Percentiles rank a stretch among this genome's conserved stretches.
These are phyloP conservation scores for Avicennia marina DNA, from an alignment of 257 asterid species.

Conservation along the genomic window DNA sequence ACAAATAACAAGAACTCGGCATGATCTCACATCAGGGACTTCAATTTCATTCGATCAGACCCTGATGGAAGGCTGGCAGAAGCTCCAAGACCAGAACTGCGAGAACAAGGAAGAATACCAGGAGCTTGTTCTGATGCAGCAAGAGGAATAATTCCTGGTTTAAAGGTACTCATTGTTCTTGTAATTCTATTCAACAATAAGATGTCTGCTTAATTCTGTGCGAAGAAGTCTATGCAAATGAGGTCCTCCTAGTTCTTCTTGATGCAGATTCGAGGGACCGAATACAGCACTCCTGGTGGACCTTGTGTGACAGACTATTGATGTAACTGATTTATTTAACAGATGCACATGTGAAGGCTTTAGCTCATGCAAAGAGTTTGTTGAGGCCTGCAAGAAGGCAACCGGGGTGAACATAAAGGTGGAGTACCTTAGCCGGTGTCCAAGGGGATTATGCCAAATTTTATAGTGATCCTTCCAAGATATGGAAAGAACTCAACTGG, in stretches of 20 bases:
- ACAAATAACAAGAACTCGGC: not conserved
- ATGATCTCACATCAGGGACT: slow-evolving; percentile 46
- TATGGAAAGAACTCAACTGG: slow-evolving; percentile 65
- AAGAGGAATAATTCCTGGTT: slow-evolving; percentile 82
- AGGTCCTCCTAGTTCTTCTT: not conserved
- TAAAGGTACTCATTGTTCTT: slow-evolving; percentile 44
- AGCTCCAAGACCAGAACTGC: slow-evolving; percentile 82
- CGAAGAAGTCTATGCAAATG: not conserved
- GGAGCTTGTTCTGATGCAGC: slow-evolving; percentile 99
- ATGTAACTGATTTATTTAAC: slow-evolving; percentile 71
- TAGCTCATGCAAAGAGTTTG: slow-evolving; percentile 87
- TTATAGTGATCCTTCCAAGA: slow-evolving; percentile 79
- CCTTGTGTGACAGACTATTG: slow-evolving; percentile 89
- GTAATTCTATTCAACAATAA: too few species aligned
- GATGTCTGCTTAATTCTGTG: not conserved
- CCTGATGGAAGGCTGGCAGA: slow-evolving; percentile 86
- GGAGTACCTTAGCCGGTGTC: slow-evolving; percentile 64
- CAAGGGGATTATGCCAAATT: slow-evolving; percentile 91
- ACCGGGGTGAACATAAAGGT: slow-evolving; percentile 72
- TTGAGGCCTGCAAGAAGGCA: slow-evolving; percentile 86
- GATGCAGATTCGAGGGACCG: slow-evolving; percentile 72
- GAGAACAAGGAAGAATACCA: slow-evolving; percentile 92
- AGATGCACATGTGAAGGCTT: slow-evolving; percentile 87
- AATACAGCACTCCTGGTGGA: slow-evolving; percentile 76
- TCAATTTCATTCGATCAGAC: slow-evolving; percentile 89